phyloP scores from a whole-genome alignment of 345 rosid genomes.

The Gossypium sturtianum region DNA sequence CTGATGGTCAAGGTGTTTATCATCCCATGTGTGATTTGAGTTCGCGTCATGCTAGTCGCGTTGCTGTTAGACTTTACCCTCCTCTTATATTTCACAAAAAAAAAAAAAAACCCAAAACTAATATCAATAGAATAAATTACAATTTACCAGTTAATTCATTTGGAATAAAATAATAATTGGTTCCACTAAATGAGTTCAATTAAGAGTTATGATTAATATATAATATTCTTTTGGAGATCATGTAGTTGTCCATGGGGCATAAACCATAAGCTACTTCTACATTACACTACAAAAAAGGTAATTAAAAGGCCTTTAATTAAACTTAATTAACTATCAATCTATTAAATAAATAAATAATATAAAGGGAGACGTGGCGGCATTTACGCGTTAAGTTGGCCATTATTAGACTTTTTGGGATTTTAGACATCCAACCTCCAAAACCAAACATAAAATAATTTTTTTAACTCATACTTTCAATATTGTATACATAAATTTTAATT shows the following conservation, averaged over 20 bases:
- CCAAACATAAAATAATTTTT: no score
- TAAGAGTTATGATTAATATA: background rate
- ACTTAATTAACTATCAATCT: background rate
- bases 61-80: no score
- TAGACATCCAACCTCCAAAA: background rate
- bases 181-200: slow-evolving; percentile 32
- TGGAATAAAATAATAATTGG: slow-evolving; percentile 32
- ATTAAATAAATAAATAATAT: background rate
- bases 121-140: no score
- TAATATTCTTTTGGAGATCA: slow-evolving; percentile 26
- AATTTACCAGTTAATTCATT: no score
- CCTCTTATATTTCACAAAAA: no score
- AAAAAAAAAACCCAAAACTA: no score
- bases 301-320: background rate
- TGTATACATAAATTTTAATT: no score
- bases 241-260: slow-evolving; percentile 52
- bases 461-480: background rate
- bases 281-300: slow-evolving; percentile 23
- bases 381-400: slow-evolving; percentile 40
- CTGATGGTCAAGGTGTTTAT: accelerated
- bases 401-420: slow-evolving; percentile 9
- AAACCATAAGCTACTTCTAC: slow-evolving; percentile 25
- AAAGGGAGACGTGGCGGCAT: slow-evolving; percentile 38
- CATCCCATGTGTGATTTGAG: accelerated
- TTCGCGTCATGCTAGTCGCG: no score